Evolutionary conservation across 1,139 yeast species (phyloP).

Genomic region (Scheffersomyces illinoinensis): DNA sequence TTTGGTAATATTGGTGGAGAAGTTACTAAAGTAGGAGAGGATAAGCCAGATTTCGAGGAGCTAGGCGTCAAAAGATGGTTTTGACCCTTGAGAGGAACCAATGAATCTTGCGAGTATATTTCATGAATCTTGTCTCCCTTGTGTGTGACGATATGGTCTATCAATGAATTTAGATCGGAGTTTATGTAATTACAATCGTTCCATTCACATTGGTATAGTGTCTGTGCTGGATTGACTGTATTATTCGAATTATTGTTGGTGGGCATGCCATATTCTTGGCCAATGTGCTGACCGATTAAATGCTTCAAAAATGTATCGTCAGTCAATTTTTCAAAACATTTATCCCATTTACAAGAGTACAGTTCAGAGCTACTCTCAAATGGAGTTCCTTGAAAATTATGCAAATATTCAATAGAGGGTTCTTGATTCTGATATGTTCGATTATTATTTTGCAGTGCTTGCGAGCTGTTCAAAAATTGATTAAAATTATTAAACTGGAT

Average conservation of each 20-base stretch:
- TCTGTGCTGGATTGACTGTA: constrained; percentile 12
- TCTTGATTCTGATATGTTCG: not conserved
- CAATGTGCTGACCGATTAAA: constrained; percentile 56
- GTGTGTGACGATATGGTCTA: constrained; percentile 60
- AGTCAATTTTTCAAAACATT: constrained; percentile 44
- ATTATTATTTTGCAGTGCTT: not conserved
- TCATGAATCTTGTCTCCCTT: constrained; percentile 26
- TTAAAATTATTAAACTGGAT: constrained; percentile 43
- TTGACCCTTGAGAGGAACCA: constrained; percentile 8
- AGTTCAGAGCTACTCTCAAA: not conserved
- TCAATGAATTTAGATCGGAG: constrained; percentile 49
- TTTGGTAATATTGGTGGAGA: constrained; percentile 1
- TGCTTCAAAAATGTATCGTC: constrained; percentile 56
- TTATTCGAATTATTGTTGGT: constrained; percentile 3
- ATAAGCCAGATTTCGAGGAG: constrained; percentile 11
- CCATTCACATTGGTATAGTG: constrained; percentile 67
- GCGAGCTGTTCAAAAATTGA: constrained; percentile 14
- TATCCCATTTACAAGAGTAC: constrained; percentile 57
- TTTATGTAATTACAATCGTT: constrained; percentile 60
- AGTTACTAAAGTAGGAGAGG: constrained; percentile 11
- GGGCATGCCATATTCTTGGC: constrained; percentile 21
- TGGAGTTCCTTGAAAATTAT: not conserved
- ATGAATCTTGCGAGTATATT: not conserved
- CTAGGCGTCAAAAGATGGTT: constrained; percentile 16
- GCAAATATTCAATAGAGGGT: not conserved